Conservation (phyloP, 2,329 filamentous ascomycete species). For the Ascochyta lentis region DNA sequence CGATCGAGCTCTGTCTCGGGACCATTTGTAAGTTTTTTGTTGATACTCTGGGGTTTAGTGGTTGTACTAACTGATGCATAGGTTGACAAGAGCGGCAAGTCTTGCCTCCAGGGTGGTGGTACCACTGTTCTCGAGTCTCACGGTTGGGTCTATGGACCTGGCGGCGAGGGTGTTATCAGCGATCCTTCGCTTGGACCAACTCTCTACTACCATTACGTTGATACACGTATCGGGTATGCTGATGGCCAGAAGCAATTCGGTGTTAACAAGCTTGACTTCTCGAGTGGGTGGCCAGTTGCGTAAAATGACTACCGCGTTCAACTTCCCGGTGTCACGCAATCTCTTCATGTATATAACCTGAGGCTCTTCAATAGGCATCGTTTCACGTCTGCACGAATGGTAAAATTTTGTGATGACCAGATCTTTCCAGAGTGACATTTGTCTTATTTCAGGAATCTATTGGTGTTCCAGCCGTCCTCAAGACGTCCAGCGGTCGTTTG, state of each 20-base stretch:
- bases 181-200: slow-evolving; percentile 54
- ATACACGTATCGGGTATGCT: slow-evolving; percentile 57
- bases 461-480: too few species aligned
- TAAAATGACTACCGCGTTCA: neutral
- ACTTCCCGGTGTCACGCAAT: neutral
- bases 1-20: slow-evolving; percentile 58
- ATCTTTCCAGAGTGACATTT: too few species aligned
- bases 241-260: slow-evolving; percentile 57
- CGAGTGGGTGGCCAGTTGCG: slow-evolving; percentile 52
- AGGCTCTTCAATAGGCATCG: neutral
- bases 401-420: too few species aligned
- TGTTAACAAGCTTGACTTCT: slow-evolving; percentile 56
- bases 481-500: too few species aligned
- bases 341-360: neutral
- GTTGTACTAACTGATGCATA: neutral
- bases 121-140: slow-evolving; percentile 65
- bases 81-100: slow-evolving; percentile 59
- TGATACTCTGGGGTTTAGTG: too few species aligned
- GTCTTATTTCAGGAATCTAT: too few species aligned
- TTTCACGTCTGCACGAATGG: too few species aligned
- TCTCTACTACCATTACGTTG: slow-evolving; percentile 22
- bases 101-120: slow-evolving; percentile 62
- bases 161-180: slow-evolving; percentile 64
- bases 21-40: slow-evolving; percentile 52
- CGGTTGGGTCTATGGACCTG: slow-evolving; percentile 65